Conservation (phyloP, 352 stramenopile species). For the Plasmopara viticola region DNA sequence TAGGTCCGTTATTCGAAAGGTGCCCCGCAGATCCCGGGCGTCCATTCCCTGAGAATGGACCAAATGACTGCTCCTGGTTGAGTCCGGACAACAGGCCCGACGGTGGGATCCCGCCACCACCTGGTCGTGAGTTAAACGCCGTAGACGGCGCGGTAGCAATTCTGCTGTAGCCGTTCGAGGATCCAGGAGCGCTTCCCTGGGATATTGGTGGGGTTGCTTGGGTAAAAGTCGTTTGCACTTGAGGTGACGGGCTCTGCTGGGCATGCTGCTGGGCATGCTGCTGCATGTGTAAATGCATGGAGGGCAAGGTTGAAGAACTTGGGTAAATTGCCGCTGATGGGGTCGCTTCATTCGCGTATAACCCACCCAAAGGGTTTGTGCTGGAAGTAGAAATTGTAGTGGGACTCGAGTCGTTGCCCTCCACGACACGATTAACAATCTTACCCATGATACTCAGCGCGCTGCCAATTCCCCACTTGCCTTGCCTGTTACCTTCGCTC, state of each 20-base stretch:
- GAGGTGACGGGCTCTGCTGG: slow-evolving; percentile 17
- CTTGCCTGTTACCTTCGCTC: slow-evolving; percentile 38
- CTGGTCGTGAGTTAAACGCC: slow-evolving; percentile 9
- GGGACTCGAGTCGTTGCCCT: slow-evolving; percentile 49
- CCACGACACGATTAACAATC: slow-evolving; percentile 80
- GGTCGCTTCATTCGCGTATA: slow-evolving; percentile 28
- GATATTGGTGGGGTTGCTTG: slow-evolving; percentile 27
- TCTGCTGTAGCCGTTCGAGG: slow-evolving; percentile 21
- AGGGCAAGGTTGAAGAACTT: slow-evolving; percentile 14
- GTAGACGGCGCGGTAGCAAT: slow-evolving; percentile 9
- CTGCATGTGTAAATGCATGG: slow-evolving; percentile 14
- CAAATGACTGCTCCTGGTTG: slow-evolving; percentile 23
- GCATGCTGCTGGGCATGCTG: slow-evolving; percentile 19
- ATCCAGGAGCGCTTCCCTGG: slow-evolving; percentile 20
- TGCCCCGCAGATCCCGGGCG: slow-evolving; percentile 9
- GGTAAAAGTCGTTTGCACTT: slow-evolving; percentile 9
- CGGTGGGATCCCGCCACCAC: slow-evolving; percentile 6
- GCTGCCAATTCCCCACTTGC: slow-evolving; percentile 77
- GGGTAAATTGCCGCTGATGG: slow-evolving; percentile 25
- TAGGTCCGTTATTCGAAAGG: slow-evolving; percentile 16
- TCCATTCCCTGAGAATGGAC: slow-evolving; percentile 24
- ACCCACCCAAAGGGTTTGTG: slow-evolving; percentile 14
- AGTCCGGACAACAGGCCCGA: slow-evolving; percentile 19
- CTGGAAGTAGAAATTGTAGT: slow-evolving; percentile 6
- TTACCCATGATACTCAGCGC: slow-evolving; percentile 84